phyloP scores from a whole-genome alignment of 1,284 basidiomycete genomes.

The Albatrellus sp. region DNA sequence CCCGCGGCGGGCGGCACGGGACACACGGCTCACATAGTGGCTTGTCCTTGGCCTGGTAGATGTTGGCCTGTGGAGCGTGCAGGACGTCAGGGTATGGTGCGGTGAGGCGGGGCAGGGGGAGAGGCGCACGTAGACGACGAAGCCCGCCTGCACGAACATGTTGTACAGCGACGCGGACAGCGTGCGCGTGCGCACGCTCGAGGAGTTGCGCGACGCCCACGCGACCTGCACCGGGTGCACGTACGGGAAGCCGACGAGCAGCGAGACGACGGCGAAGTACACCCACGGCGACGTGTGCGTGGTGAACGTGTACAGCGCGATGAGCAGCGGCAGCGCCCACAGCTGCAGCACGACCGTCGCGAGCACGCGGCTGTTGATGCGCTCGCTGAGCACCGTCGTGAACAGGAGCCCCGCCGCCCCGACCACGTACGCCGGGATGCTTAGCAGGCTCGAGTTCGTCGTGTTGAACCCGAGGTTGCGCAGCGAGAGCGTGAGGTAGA shows the following conservation, averaged over 20 bases:
- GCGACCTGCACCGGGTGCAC: slow-evolving; percentile 38
- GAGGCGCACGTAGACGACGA: slow-evolving; percentile 32
- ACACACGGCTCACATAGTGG: slow-evolving; percentile 30
- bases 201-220: slow-evolving; percentile 51
- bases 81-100: neutral
- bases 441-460: slow-evolving; percentile 47
- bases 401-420: slow-evolving; percentile 27
- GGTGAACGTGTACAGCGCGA: slow-evolving; percentile 44
- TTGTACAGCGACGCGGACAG: slow-evolving; percentile 48
- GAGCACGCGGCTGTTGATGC: slow-evolving; percentile 39
- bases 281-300: slow-evolving; percentile 43
- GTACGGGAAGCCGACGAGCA: slow-evolving; percentile 39
- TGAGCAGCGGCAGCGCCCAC: slow-evolving; percentile 49
- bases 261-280: slow-evolving; percentile 41
- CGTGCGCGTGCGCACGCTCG: slow-evolving; percentile 43
- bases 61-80: slow-evolving; percentile 16
- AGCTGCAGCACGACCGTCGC: slow-evolving; percentile 43
- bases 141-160: slow-evolving; percentile 49
- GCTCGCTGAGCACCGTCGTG: slow-evolving; percentile 40
- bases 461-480: slow-evolving; percentile 51
- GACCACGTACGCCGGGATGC: slow-evolving; percentile 34
- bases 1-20: neutral
- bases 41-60: slow-evolving; percentile 22
- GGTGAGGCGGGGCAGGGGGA: neutral
- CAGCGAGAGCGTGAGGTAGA: slow-evolving; percentile 53